Evolutionary conservation across 768 basidiomycete genomes (phyloP).

Genomic region (Lentinula sp.): DNA sequence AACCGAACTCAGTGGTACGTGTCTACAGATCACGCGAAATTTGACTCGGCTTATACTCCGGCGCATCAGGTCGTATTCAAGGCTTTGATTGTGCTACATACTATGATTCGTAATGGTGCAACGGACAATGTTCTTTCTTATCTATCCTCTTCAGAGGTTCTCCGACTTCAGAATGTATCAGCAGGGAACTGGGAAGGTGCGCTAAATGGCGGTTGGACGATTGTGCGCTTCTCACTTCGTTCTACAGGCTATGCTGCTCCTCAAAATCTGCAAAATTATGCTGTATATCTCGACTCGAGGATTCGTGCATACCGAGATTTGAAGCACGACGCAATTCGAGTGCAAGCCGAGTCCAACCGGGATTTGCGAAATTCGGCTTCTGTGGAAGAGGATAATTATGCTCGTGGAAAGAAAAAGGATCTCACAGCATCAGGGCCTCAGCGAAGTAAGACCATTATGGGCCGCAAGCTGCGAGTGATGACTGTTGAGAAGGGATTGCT

Average conservation of each 20-base stretch:
- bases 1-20: conserved; percentile 87
- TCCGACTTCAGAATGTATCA: conserved; percentile 78
- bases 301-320: conserved; percentile 86
- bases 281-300: conserved; percentile 81
- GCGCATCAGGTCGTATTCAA: conserved; percentile 92
- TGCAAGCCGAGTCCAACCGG: conserved; percentile 90
- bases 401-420: conserved; percentile 24
- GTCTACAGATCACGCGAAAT: neutral
- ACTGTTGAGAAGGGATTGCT: conserved; percentile 94
- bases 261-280: conserved; percentile 83
- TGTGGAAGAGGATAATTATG: conserved; percentile 52
- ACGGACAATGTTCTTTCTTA: conserved; percentile 89
- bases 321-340: conserved; percentile 90
- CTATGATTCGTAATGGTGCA: conserved; percentile 94
- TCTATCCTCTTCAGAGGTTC: conserved; percentile 75
- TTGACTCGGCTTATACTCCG: neutral
- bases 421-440: conserved; percentile 28
- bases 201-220: conserved; percentile 6
- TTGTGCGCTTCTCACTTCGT: neutral
- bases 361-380: conserved; percentile 65
- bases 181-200: conserved; percentile 84
- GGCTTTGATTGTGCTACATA: conserved; percentile 90
- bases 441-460: conserved; percentile 73
- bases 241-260: conserved; percentile 75
- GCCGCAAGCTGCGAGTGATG: conserved; percentile 83